Conservation (phyloP, 805 yeast genomes). For the Dipodascus geniculatus region DNA sequence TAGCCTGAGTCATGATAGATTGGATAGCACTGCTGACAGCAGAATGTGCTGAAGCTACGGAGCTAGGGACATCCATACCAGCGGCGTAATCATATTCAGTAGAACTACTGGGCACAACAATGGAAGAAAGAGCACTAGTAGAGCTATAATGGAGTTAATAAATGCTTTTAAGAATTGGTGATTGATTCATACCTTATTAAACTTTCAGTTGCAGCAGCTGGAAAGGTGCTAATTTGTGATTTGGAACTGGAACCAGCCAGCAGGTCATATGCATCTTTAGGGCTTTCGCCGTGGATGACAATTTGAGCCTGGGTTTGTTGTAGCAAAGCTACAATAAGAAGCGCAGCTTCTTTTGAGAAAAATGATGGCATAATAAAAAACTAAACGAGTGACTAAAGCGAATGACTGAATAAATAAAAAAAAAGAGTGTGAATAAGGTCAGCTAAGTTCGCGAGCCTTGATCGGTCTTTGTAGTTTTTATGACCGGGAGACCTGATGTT, state of each 20-base stretch:
- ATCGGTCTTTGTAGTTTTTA: not conserved
- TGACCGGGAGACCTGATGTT: not conserved
- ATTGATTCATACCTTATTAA: too few relatives aligned
- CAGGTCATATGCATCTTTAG: not conserved
- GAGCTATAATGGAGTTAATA: not conserved
- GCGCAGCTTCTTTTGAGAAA: not conserved
- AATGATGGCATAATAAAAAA: not conserved
- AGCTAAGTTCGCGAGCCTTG: not conserved
- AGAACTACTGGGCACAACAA: not conserved
- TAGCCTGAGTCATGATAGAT: not conserved
- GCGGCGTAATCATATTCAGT: not conserved
- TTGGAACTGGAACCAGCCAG: not conserved
- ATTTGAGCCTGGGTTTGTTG: not conserved
- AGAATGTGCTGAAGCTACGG: not conserved
- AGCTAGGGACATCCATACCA: not conserved
- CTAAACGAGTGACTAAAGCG: not conserved
- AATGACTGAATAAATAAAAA: too few relatives aligned
- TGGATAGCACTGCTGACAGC: not conserved
- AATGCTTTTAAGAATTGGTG: too few relatives aligned
- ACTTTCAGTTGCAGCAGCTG: not conserved
- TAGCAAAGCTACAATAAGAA: not conserved
- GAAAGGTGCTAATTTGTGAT: not conserved
- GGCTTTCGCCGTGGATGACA: not conserved
- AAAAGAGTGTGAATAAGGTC: not conserved
- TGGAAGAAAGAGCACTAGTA: not conserved